Base-by-base conservation (phyloP, 202 grass and related monocot genomes). In the Digitaria exilis region DNA sequence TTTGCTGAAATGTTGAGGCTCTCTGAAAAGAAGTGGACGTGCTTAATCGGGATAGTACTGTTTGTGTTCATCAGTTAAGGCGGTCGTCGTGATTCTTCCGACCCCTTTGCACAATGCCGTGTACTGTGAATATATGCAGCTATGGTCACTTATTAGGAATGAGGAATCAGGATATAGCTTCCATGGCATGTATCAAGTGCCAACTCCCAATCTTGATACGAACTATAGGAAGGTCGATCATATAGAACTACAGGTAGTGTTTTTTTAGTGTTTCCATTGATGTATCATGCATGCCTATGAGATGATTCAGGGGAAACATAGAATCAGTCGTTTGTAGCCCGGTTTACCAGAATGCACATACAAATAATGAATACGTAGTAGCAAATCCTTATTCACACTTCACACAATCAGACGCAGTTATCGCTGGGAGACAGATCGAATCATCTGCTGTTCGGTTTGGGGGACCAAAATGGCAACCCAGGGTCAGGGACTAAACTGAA, bases 1-100 rank as follows among this genome's bases (percentile, higher is more conserved):
- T 82, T 15, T 98, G 92, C 79, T 93, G 89, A 95, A 77, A 85
- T 78, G 89, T 39, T 81, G 87, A 91, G 58, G 67, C 29, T 72
- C 48, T 56, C 41, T 69, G 11, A 54, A 70, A 48, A 78, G 24
- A 25, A 52, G 54, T 46, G 74, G 42, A 71, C 19, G 61, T 45
- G 71, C 77, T 64, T 73, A 60, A 71, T 18, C 18, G 0, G 11
- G 16, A 68, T 25, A 25, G 9, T 43, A n/a, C 22, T 73, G 9
- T 44, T 16, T 19, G 25, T 37, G 50, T 25, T 52, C 71, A 82
- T 62, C 22, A 15, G 62, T 75, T 74, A 31, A 50, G 58, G 77
- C 4, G 87, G 79, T 89, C 37, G 71, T 80, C 16, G 81, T 75
- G 80, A 88, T 92, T 80, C 66, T 90, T 88, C 73, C 42, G 67